A percentile compares a stretch with the other conserved stretches of the same genome.
These are phyloP conservation scores for Tylopilus orsonianus DNA, from an alignment of 1,284 basidiomycete species.

Conservation along the genomic window DNA sequence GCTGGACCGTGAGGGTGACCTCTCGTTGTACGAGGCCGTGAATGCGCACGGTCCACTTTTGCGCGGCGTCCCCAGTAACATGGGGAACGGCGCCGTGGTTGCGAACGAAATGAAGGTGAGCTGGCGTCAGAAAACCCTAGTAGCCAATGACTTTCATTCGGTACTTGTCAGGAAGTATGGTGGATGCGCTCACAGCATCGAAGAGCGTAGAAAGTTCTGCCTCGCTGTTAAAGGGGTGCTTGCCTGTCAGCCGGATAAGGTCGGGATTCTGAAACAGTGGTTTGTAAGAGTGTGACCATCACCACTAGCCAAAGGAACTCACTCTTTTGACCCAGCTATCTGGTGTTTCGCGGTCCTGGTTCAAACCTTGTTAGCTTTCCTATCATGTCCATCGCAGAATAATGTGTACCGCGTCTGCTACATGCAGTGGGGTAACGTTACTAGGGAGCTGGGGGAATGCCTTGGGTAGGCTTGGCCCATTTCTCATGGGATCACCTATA, in stretches of 20 bases:
- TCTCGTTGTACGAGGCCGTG: constrained; percentile 49
- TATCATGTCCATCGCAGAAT: neutral
- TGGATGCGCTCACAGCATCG: constrained; percentile 16
- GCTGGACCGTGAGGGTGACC: constrained; percentile 42
- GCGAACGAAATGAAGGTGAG: constrained; percentile 65
- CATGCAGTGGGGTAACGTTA: constrained; percentile 19
- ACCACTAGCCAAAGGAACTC: neutral
- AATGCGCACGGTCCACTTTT: constrained; percentile 53
- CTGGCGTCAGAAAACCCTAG: constrained; percentile 62
- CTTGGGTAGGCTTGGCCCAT: constrained; percentile 21
- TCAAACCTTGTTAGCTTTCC: neutral
- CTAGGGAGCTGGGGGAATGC: constrained; percentile 20
- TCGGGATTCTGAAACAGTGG: constrained; percentile 17
- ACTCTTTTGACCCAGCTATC: constrained; percentile 46
- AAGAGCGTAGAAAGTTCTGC: constrained; percentile 51
- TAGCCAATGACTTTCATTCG: neutral
- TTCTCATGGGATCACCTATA: constrained; percentile 18
- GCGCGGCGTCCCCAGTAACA: constrained; percentile 40
- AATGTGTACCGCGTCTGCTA: constrained; percentile 24
- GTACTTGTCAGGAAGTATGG: neutral
- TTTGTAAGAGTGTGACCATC: neutral
- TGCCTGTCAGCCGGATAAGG: constrained; percentile 52
- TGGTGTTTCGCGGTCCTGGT: constrained; percentile 38
- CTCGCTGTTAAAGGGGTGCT: constrained; percentile 66
- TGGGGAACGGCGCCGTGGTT: constrained; percentile 66